Base-by-base conservation (phyloP, 345 rosid species). In the Syzygium aromaticum region DNA sequence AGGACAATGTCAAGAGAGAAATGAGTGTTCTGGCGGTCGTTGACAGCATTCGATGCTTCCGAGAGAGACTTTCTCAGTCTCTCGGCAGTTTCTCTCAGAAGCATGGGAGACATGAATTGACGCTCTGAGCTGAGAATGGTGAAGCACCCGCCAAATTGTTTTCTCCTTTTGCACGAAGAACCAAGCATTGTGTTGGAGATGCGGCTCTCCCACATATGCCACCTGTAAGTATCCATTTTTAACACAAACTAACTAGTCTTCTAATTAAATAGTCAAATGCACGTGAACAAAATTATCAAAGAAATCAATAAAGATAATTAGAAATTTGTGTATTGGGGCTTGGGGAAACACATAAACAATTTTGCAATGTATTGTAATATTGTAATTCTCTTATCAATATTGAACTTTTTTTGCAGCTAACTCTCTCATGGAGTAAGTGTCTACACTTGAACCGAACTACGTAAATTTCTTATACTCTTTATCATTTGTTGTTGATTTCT, bases 401-500 rank as follows among this genome's bases (percentile, higher is more conserved):
- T 16, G 6, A 9, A 28, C 19, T 53, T 30, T 30, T 17, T 67
- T 17, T 17, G 23, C 0, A 1, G 2, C 11, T 33, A 23, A 38
- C 38, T 67, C 46, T 33, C 78, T 67, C 2, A 1, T 19, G 21
- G 1, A 67, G 11, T 8, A 67, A 16, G 13, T 33, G 9, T 0
- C 0, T 3, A 30, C 6, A 8, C 11, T 33, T 6, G 1, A 2
- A 67, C 9, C 3, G 19, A 67, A 33, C 0, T 12, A 19, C 1
- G 0, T 33, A 8, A 4, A 8, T 67, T 17, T 33, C 8, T 2
- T 2, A 0, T 67, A 23, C 3, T 67, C 3, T 17, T 67, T 67
- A 30, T 67, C 11, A 1, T 67, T 14, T 3, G 0, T 16, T 3
- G 0, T 67, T 67, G 78, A 33, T 67, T 33, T 67, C 3, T 67